A percentile compares a stretch with the other conserved stretches of the same genome.
Evolutionary conservation across 441 rosid genomes (phyloP).

Genomic region (Dalechampia spathulata): DNA sequence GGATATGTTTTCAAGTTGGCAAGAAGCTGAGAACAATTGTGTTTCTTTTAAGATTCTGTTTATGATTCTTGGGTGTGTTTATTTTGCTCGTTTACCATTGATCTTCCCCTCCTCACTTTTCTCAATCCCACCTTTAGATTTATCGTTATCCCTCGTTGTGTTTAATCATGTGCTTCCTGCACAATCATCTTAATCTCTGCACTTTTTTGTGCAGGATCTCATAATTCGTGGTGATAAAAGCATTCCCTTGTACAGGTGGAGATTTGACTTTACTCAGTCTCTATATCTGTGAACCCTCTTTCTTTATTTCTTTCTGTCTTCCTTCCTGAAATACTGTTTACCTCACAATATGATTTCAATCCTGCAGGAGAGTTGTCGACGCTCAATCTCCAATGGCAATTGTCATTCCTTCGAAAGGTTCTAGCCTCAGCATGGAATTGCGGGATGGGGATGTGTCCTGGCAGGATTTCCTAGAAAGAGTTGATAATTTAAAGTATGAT

Average conservation of each 20-base stretch:
- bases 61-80: too few species aligned
- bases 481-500: conserved; percentile 42
- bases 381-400: conserved; percentile 83
- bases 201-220: conserved; percentile 44
- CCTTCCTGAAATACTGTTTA: conserved; percentile 1
- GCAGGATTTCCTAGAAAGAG: conserved; percentile 60
- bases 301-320: background rate
- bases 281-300: background rate
- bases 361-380: conserved; percentile 78
- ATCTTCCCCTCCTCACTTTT: conserved; percentile 2
- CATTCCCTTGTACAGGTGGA: conserved; percentile 83
- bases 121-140: background rate
- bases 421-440: conserved; percentile 39
- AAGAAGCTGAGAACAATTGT: background rate
- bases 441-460: conserved; percentile 77
- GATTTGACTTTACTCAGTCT: conserved; percentile 18
- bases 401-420: conserved; percentile 58
- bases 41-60: background rate
- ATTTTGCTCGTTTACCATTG: background rate
- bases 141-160: background rate
- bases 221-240: conserved; percentile 81
- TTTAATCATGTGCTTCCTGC: background rate
- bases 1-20: conserved; percentile 1
- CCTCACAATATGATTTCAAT: conserved; percentile 29
- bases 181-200: conserved; percentile 4